Evolutionary conservation across 345 rosid species (phyloP), one percentile per base, ranked within the genome.

Genomic region (Sonneratia caseolaris): DNA sequence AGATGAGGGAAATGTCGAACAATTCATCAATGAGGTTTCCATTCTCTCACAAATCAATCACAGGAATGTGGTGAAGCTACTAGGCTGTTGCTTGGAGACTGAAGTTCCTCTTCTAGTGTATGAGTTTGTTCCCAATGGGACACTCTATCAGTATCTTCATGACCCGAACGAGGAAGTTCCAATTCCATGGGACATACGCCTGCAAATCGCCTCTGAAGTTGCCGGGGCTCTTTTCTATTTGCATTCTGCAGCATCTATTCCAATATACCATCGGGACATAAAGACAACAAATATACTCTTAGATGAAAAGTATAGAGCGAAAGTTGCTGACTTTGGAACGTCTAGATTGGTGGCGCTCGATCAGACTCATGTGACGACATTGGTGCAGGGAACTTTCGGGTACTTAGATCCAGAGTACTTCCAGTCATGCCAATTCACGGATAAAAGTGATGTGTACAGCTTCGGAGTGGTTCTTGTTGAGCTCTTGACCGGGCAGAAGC

Each of bases 81-180:
- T 68, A 21, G 70, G 70, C 9, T 68, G 37, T 24, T 68, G 70
- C n/a, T 45, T 68, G 70, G 70, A 68, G 21, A 42, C 55, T 3
- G 64, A 73, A 51, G 24, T 53, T 1, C 75, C 70, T 0, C 75
- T 73, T 36, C 61, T 73, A 8, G 70, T 73, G 37, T 73, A 73
- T n/a, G 70, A 73, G 70, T 73, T 73, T 71, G 67, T 68, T 35
- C 65, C 67, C 0, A 73, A 73, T 32, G 76, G 76, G 53, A 73
- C 70, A 16, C 66, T 73, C 13, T 68, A 48, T 27, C 47, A 68
- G 27, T 68, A 68, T 32, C 70, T 73, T 24, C 76, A 68, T 15
- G 68, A 36, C 5, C 56, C 45, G 12, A 59, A 59, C 15, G 66
- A 3, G 32, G 56, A 40, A 22, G 35, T n/a, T 5, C 67, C 37